A percentile compares a stretch with the other conserved stretches of the same genome.
Evolutionary conservation across 805 yeast species (phyloP).

Genomic region (Pichia rugopelliculosa): DNA sequence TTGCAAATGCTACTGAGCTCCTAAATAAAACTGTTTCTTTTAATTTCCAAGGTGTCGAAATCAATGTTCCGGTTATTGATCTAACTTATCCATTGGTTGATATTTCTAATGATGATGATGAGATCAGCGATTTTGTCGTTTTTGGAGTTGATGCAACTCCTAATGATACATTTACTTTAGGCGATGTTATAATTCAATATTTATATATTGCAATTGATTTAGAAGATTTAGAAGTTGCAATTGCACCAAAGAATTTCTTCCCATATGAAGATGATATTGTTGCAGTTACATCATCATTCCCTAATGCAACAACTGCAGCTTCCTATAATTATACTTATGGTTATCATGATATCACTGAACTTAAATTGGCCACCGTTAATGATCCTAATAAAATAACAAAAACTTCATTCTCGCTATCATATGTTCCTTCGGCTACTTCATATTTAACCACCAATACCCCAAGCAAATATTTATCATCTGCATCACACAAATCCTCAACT

Average conservation of each 20-base stretch:
- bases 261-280: conserved; percentile 7
- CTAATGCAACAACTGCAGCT: conserved; percentile 11
- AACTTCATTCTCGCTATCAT: conserved; percentile 9
- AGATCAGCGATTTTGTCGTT: conserved; percentile 28
- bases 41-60: conserved; percentile 46
- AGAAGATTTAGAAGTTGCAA: conserved; percentile 35
- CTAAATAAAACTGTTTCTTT: conserved; percentile 29
- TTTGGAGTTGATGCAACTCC: conserved; percentile 29
- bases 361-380: conserved; percentile 11
- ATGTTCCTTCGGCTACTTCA: conserved; percentile 6
- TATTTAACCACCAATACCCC: neutral
- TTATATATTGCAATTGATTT: conserved; percentile 51
- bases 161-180: conserved; percentile 35
- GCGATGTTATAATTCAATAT: conserved; percentile 45
- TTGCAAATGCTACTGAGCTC: conserved; percentile 32
- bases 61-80: conserved; percentile 38
- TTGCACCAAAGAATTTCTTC: conserved; percentile 31
- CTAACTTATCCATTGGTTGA: conserved; percentile 9
- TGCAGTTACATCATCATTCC: conserved; percentile 6
- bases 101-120: conserved; percentile 1
- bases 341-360: conserved; percentile 9
- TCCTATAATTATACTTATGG: conserved; percentile 11
- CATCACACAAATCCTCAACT: too few relatives aligned
- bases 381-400: conserved; percentile 7
- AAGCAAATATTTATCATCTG: neutral